Conservation (phyloP, 176 grass and related monocot species). For the Oryza coarctata region DNA sequence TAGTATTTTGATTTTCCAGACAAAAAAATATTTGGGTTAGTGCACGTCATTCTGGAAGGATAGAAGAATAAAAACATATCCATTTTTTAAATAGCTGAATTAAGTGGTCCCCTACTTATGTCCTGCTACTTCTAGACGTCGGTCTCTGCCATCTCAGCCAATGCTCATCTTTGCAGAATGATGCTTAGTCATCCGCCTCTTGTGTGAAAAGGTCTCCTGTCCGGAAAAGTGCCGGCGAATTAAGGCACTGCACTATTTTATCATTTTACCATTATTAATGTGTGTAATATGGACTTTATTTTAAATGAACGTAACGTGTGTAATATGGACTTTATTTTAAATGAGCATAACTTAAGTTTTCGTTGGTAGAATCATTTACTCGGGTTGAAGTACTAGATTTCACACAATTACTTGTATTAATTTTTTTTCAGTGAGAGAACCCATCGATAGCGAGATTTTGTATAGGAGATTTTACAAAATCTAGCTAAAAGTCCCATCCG, state of each 20-base stretch:
- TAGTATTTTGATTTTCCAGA: background rate
- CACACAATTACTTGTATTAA: too few relatives aligned
- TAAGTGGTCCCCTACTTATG: background rate
- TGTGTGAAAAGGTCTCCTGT: background rate
- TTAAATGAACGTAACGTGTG: too few relatives aligned
- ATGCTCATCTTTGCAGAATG: constrained; percentile 6
- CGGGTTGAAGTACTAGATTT: too few relatives aligned
- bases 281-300: too few relatives aligned
- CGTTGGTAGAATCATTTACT: too few relatives aligned
- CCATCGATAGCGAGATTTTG: too few relatives aligned
- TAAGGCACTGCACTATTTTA: background rate
- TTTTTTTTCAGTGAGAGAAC: too few relatives aligned
- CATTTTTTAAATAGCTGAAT: background rate
- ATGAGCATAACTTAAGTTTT: too few relatives aligned
- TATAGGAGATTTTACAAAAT: too few relatives aligned
- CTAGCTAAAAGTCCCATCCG: too few relatives aligned
- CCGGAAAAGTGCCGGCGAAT: background rate
- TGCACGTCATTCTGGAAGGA: background rate
- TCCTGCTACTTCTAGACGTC: constrained; percentile 20
- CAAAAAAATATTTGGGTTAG: background rate
- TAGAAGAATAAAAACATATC: background rate
- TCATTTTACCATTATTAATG: background rate
- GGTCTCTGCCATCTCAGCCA: constrained; percentile 30
- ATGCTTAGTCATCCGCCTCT: constrained; percentile 29
- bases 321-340: too few relatives aligned